phyloP scores from a whole-genome alignment of 1,284 basidiomycete species.

The Trichosporon ovoides region DNA sequence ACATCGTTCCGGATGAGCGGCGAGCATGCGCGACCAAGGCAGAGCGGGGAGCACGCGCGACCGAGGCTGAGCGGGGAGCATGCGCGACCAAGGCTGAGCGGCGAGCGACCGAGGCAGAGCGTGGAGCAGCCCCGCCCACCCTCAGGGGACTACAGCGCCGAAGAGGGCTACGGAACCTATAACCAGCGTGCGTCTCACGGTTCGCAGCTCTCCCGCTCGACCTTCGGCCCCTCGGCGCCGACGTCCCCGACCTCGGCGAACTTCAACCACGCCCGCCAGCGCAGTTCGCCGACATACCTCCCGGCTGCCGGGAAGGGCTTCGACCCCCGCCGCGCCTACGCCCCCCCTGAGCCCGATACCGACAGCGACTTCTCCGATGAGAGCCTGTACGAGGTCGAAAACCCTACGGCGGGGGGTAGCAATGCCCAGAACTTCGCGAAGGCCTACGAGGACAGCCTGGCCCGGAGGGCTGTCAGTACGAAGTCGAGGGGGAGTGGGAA shows the following conservation, averaged over 20 bases:
- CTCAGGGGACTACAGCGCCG: too few species aligned
- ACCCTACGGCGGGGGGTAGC: background rate
- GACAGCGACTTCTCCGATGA: background rate
- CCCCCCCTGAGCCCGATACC: background rate
- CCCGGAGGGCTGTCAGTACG: too few species aligned
- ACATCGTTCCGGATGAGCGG: background rate
- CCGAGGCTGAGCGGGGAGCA: too few species aligned
- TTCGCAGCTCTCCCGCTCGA: background rate
- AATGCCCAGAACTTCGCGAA: background rate
- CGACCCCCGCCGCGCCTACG: background rate
- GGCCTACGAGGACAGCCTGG: background rate
- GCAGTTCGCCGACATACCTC: background rate
- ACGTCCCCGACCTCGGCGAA: too few species aligned
- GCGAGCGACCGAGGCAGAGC: too few species aligned
- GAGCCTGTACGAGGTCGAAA: background rate
- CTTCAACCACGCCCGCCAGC: too few species aligned
- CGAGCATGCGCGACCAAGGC: background rate
- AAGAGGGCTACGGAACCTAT: background rate
- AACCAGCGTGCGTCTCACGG: background rate
- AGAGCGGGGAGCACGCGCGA: too few species aligned
- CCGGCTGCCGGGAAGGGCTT: background rate
- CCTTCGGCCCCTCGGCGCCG: background rate
- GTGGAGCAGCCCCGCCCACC: too few species aligned
- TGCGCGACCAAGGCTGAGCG: too few species aligned
- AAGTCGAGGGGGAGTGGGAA: too few species aligned